Evolutionary conservation across 148 eudicot genomes (phyloP).

Genomic region (Cornus controversa): DNA sequence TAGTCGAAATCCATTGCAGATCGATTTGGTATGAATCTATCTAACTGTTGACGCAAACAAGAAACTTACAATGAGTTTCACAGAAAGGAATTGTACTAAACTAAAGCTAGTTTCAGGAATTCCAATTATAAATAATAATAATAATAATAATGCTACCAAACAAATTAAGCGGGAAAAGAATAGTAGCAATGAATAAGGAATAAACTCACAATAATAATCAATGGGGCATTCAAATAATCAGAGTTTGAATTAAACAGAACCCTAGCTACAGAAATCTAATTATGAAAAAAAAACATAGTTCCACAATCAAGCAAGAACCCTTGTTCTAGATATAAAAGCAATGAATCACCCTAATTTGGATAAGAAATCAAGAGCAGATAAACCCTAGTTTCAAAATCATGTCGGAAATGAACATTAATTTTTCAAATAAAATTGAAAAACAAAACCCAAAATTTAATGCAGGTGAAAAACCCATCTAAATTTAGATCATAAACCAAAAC

Average conservation of each 20-base stretch:
- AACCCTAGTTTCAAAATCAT: slow-evolving; percentile 1
- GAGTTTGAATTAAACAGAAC: no score
- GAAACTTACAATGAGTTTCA: neutral
- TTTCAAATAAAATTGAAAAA: neutral
- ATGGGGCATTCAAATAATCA: no score
- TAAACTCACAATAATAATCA: no score
- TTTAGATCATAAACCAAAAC: neutral
- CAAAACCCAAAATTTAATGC: neutral
- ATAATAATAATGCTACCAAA: no score
- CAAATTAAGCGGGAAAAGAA: no score
- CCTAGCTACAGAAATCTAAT: no score
- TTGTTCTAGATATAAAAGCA: neutral
- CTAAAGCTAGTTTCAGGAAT: neutral
- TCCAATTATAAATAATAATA: neutral
- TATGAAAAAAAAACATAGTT: neutral
- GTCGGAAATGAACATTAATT: neutral
- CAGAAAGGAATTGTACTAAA: neutral
- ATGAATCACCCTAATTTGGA: neutral
- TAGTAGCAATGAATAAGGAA: no score
- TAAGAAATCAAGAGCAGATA: neutral
- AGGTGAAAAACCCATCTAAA: neutral
- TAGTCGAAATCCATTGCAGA: slow-evolving; percentile 93
- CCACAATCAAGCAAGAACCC: neutral
- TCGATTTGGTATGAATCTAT: slow-evolving; percentile 89
- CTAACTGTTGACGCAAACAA: slow-evolving; percentile 47